Conservation (phyloP, 257 asterid species). For the Solanum lignicaule region DNA sequence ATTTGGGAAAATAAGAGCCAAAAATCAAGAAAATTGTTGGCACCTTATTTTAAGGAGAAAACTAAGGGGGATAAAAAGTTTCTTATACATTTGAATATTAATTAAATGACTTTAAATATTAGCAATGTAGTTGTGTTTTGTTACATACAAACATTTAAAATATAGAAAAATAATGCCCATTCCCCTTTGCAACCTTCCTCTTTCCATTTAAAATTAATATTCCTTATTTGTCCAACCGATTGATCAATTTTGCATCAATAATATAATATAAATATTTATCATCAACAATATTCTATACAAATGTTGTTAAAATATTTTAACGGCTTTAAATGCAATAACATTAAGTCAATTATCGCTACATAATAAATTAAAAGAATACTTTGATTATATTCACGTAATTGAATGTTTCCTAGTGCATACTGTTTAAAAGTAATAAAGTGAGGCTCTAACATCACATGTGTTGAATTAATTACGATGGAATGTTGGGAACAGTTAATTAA, state of each 20-base stretch:
- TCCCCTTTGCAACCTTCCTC: neutral
- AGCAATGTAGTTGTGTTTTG: neutral
- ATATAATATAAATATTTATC: no score
- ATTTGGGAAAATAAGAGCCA: neutral
- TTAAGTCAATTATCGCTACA: no score
- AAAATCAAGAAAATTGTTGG: neutral
- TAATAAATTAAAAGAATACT: neutral
- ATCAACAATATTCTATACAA: no score
- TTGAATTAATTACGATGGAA: neutral
- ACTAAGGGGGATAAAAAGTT: neutral
- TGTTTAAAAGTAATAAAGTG: neutral
- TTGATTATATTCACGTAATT: neutral
- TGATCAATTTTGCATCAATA: no score
- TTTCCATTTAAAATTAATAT: neutral
- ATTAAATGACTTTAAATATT: neutral
- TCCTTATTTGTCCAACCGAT: neutral
- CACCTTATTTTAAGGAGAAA: neutral
- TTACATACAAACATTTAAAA: neutral
- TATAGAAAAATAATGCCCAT: neutral
- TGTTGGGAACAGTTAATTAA: neutral
- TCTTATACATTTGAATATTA: neutral
- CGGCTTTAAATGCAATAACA: accelerated
- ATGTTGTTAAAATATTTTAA: accelerated
- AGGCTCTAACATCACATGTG: neutral
- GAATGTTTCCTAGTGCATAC: neutral